Evolutionary conservation across 2,329 filamentous ascomycete genomes (phyloP).

Genomic region (Dactylella cylindrospora): DNA sequence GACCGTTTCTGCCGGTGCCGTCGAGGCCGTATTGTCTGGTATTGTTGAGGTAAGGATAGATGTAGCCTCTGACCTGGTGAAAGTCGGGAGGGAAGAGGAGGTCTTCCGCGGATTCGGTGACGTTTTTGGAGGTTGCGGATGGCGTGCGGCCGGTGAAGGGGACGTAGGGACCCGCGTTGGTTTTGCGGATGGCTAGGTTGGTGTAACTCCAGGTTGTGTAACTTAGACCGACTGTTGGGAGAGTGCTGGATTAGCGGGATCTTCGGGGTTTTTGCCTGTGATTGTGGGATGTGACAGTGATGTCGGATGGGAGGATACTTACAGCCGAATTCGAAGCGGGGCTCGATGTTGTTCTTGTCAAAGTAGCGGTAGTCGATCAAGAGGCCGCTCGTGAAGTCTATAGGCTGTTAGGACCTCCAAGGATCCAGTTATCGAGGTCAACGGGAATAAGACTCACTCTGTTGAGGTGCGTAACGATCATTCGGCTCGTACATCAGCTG

Average conservation of each 20-base stretch:
- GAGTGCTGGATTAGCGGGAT: slow-evolving; percentile 1
- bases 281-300: slow-evolving; percentile 54
- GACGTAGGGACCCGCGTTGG: slow-evolving; percentile 58
- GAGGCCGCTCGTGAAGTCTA: slow-evolving; percentile 71
- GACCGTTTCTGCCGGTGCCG: slow-evolving; percentile 64
- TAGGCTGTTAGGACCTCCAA: neutral
- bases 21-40: slow-evolving; percentile 62
- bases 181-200: slow-evolving; percentile 62
- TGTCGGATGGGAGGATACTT: slow-evolving; percentile 43
- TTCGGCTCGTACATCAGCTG: slow-evolving; percentile 41
- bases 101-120: slow-evolving; percentile 66
- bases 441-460: slow-evolving; percentile 8
- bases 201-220: slow-evolving; percentile 79
- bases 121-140: slow-evolving; percentile 58
- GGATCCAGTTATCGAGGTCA: neutral
- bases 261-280: slow-evolving; percentile 1
- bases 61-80: slow-evolving; percentile 57
- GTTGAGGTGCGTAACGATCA: slow-evolving; percentile 38
- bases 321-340: slow-evolving; percentile 77
- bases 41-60: slow-evolving; percentile 73
- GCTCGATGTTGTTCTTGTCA: slow-evolving; percentile 65
- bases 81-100: slow-evolving; percentile 64
- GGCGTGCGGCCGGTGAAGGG: slow-evolving; percentile 57
- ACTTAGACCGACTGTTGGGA: slow-evolving; percentile 64
- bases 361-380: slow-evolving; percentile 82